Conservation (phyloP, 2,329 filamentous ascomycete species). For the Elsinoe perseae region DNA sequence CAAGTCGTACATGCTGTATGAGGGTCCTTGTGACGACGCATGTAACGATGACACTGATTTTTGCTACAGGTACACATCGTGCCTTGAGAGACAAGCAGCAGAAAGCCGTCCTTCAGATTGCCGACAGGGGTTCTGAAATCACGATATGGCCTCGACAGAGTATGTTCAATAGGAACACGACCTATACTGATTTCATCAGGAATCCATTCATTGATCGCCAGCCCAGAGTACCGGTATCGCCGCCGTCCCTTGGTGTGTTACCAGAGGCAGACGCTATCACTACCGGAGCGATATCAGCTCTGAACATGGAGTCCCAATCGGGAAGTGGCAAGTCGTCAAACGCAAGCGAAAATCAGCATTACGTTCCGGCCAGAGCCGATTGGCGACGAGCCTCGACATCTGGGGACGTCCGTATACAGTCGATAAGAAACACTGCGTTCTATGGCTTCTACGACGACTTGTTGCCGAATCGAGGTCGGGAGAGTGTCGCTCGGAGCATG, state of each 20-base stretch:
- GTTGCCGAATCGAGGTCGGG: neutral
- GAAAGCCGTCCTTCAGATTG: neutral
- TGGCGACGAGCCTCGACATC: slow-evolving; percentile 8
- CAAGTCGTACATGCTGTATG: no score
- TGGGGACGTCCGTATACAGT: neutral
- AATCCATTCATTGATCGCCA: slow-evolving; percentile 3
- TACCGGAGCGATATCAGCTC: neutral
- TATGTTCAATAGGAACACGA: neutral
- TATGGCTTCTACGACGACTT: slow-evolving; percentile 17
- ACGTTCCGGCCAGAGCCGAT: slow-evolving; percentile 1
- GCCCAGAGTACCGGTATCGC: neutral
- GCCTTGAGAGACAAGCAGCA: neutral
- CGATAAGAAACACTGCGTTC: slow-evolving; percentile 9
- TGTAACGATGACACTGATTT: neutral
- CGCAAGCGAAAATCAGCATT: neutral
- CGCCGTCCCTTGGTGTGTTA: neutral
- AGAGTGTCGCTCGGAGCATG: slow-evolving; percentile 9
- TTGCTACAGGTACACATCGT: neutral
- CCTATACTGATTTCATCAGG: neutral
- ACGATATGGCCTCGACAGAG: slow-evolving; percentile 1
- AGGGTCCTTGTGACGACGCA: neutral
- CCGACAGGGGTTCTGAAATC: neutral
- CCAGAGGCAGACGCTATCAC: neutral
- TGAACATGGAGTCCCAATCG: neutral
- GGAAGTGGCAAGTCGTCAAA: neutral